phyloP scores from a whole-genome alignment of 257 asterid genomes.

The Solanum etuberosum region DNA sequence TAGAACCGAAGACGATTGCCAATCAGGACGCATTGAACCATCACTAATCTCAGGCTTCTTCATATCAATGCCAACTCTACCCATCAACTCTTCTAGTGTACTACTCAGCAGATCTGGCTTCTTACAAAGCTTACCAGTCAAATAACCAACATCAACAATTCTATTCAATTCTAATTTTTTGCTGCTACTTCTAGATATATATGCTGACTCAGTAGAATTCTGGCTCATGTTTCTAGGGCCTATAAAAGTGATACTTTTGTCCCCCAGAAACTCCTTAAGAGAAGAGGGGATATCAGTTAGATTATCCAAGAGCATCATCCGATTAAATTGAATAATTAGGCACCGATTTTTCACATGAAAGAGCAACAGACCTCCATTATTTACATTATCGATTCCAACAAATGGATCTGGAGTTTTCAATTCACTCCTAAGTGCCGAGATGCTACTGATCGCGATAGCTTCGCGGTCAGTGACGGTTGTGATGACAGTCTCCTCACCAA shows the following conservation, averaged over 20 bases:
- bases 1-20: background rate
- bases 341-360: background rate
- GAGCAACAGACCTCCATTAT: background rate
- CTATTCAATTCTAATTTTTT: accelerated
- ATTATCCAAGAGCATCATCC: background rate
- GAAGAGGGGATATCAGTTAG: background rate
- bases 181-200: background rate
- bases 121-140: background rate
- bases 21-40: background rate
- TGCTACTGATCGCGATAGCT: background rate
- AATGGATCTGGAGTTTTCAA: background rate
- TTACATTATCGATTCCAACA: background rate
- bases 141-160: background rate
- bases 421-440: background rate
- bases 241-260: background rate
- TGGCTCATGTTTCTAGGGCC: background rate
- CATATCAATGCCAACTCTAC: background rate
- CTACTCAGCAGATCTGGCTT: background rate
- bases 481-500: background rate
- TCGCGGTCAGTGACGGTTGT: background rate
- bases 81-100: background rate
- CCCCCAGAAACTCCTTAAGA: background rate
- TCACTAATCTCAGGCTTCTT: background rate
- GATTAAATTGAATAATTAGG: background rate
- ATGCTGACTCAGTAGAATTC: background rate